These are phyloP conservation scores for Melampsora larici-populina DNA, from an alignment of 1,284 basidiomycete genomes.

Conservation along the genomic window DNA sequence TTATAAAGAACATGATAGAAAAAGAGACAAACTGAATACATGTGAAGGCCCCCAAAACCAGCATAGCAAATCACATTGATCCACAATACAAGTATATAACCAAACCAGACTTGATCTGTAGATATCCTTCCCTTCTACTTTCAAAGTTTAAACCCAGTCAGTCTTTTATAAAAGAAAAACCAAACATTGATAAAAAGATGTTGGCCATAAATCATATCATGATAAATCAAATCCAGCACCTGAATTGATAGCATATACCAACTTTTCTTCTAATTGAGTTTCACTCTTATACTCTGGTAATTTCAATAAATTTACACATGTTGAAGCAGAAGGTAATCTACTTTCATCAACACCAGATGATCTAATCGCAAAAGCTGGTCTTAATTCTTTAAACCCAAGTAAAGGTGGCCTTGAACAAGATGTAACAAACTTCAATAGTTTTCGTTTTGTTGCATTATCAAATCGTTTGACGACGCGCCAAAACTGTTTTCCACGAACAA, in stretches of 20 bases:
- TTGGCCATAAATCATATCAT: slow-evolving; percentile 2
- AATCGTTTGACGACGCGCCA: slow-evolving; percentile 57
- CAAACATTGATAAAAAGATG: too few relatives aligned
- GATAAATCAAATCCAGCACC: slow-evolving; percentile 83
- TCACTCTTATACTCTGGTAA: slow-evolving; percentile 68
- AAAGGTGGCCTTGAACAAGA: slow-evolving; percentile 84
- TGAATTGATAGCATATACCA: slow-evolving; percentile 78
- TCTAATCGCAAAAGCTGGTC: slow-evolving; percentile 78
- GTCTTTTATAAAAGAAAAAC: too few relatives aligned
- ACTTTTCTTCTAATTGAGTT: slow-evolving; percentile 65
- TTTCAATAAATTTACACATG: slow-evolving; percentile 73
- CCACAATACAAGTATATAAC: too few relatives aligned
- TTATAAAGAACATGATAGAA: too few relatives aligned
- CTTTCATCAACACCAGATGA: slow-evolving; percentile 69
- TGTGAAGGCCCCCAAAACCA: too few relatives aligned
- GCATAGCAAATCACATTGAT: too few relatives aligned
- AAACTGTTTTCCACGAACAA: slow-evolving; percentile 42
- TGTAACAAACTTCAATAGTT: slow-evolving; percentile 80
- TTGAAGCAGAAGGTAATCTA: slow-evolving; percentile 57
- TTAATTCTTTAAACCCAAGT: slow-evolving; percentile 78
- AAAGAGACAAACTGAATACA: too few relatives aligned
- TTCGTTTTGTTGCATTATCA: slow-evolving; percentile 68
- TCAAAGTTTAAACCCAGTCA: too few relatives aligned
- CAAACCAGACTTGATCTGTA: too few relatives aligned
- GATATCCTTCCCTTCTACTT: too few relatives aligned